Percentiles rank a stretch among this genome's conserved stretches.
Evolutionary conservation across 768 basidiomycete genomes (phyloP).

Genomic region (Trametes coccinea): DNA sequence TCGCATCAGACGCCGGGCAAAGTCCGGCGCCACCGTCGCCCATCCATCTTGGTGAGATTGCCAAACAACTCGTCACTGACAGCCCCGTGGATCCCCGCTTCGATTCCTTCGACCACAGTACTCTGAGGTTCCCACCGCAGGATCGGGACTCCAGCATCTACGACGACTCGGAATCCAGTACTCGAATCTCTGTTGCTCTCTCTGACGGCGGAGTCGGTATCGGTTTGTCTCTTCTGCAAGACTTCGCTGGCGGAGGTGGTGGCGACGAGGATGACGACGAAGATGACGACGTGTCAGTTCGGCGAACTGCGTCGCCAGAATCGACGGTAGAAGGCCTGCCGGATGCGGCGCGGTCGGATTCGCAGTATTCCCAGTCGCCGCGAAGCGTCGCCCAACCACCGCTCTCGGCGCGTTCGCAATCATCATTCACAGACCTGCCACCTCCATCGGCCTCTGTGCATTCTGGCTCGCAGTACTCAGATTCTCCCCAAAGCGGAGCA

Average conservation of each 20-base stretch:
- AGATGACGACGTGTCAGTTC: background rate
- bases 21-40: background rate
- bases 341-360: conserved; percentile 5
- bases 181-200: conserved; percentile 38
- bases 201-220: conserved; percentile 69
- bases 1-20: background rate
- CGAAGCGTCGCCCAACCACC: conserved; percentile 1
- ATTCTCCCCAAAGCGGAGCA: conserved; percentile 12
- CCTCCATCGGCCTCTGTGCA: conserved; percentile 5
- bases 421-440: background rate
- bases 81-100: conserved; percentile 12
- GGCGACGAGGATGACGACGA: conserved; percentile 29
- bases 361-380: conserved; percentile 19
- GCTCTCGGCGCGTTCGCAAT: conserved; percentile 1
- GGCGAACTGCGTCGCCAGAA: conserved; percentile 11
- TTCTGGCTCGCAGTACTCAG: conserved; percentile 16
- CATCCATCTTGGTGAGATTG: conserved; percentile 12
- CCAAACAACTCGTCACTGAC: conserved; percentile 18
- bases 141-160: conserved; percentile 9
- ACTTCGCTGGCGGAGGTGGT: conserved; percentile 41
- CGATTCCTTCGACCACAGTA: conserved; percentile 4
- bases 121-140: background rate
- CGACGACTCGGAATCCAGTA: conserved; percentile 25
- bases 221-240: conserved; percentile 64
- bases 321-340: conserved; percentile 10